Base-by-base conservation (phyloP, 805 yeast genomes). In the Yamadazyma philogaea region DNA sequence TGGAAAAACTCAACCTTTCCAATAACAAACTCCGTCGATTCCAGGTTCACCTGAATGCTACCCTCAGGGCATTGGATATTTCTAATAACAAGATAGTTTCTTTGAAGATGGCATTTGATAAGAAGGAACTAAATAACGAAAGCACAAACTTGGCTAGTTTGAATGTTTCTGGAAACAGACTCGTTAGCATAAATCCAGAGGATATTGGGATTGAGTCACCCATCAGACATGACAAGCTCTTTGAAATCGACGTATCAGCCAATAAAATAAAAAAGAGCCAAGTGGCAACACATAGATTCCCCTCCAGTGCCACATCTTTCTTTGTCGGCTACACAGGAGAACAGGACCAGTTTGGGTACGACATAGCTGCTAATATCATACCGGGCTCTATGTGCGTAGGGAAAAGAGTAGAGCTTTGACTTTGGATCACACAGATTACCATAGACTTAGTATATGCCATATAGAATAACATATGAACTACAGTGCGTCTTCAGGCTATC, bases 281-380 rank as follows among this genome's bases (percentile, higher is more conserved):
- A n/a, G 18, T 51, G 2, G 38, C 42, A 14, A 3, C 40, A 4
- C n/a, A 4, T 12, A 31, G 34, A 6, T 34, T 39, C 21, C 49
- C 52, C 20, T 22, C 45, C 4, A 34, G 32, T 17, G 34, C 54
- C 11, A 26, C 33, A 22, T 42, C 46, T 2, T 32, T 55, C n/a
- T 35, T 55, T 27, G 39, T 49, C 8, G 57, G 53, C 1, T 30
- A 35, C 28, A 44, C 50, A 2, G 56, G 58, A 1, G 14, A 28
- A 3, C 54, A 50, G 37, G 58, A 55, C 39, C 40, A 34, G 20
- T 55, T 49, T 43, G 59, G 58, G 2, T 55, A 55, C 31, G 59
- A 52, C 21, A 51, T 54, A 18, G 55, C 52, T 14, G 37, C 42
- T 15, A 54, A 52, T 30, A 39, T 54, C 11, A 38, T 53, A 10